Evolutionary conservation across 257 asterid species (phyloP), one percentile per base, ranked within the genome.

Genomic region (Petunia secreta): DNA sequence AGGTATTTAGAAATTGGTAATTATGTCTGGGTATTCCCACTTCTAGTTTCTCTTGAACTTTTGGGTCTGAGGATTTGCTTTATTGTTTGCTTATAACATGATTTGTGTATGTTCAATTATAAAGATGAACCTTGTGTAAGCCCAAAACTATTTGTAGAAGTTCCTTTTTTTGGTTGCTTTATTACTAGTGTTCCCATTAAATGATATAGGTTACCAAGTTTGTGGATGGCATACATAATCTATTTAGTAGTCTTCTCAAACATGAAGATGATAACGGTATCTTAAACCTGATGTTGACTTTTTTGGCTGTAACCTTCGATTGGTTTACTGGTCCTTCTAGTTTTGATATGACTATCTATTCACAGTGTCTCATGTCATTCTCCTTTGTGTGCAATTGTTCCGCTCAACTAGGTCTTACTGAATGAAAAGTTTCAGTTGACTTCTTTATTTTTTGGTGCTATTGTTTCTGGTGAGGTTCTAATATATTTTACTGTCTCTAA

Each of bases 391-490:
- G 76, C 54, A 13, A 25, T 44, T 44, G 38, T 10, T 46, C 58
- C n/a, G 44, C 44, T 68, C 41, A 46, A 44, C 41, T 25, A 44
- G 76, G 41, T 25, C 43, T 69, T 69, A 3, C 76, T 4, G 76
- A 69, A 69, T 25, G 76, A 69, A 69, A 69, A 59, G 39, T 8
- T 57, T 15, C 63, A 15, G 63, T 57, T 15, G 63, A 44, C 2
- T 69, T 46, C 0, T 0, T 69, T 46, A 46, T 11, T 69, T 69
- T 46, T 58, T 46, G 46, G 16, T 46, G 58, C 59, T 69, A 46
- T 69, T 69, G 58, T 46, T 69, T 69, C 76, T 46, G 39, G 41
- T 10, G 76, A 46, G 59, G 76, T 46, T 67, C 75, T 69, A 57
- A 43, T 44, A 8, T 16, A 68, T 44, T 68, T 68, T 13, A 44